A percentile compares a stretch with the other conserved stretches of the same genome.
phyloP scores from a whole-genome alignment of 257 asterid genomes.

The Rubia yunnanensis region DNA sequence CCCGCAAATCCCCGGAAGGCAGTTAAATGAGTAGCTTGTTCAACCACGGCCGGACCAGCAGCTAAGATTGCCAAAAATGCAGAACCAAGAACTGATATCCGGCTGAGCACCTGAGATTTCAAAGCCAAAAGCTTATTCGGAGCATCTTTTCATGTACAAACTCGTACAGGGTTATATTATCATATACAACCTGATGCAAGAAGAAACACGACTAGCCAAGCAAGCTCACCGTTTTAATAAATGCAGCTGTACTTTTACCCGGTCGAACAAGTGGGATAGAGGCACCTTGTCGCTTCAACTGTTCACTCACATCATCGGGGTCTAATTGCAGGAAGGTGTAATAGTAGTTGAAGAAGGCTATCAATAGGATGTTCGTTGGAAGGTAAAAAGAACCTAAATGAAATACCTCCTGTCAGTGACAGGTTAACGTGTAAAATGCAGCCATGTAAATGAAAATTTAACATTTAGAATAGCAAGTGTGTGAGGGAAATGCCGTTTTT shows the following conservation, averaged over 20 bases:
- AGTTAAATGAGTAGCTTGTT: constrained; percentile 88
- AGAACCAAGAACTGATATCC: constrained; percentile 92
- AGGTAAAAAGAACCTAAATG: constrained; percentile 70
- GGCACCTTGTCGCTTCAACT: constrained; percentile 98
- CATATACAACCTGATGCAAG: no score
- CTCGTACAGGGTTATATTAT: no score
- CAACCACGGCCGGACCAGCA: constrained; percentile 90
- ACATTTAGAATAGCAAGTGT: not conserved
- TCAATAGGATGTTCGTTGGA: constrained; percentile 75
- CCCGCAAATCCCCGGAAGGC: constrained; percentile 96
- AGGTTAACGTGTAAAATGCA: constrained; percentile 1
- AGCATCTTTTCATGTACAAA: not conserved
- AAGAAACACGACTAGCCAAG: not conserved
- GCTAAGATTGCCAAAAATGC: constrained; percentile 79
- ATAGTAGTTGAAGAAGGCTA: constrained; percentile 97
- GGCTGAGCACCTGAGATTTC: constrained; percentile 61
- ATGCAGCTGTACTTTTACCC: constrained; percentile 85
- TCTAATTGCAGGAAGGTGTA: constrained; percentile 95
- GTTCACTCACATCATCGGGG: constrained; percentile 97
- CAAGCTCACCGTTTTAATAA: constrained; percentile 59
- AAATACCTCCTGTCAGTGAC: constrained; percentile 2
- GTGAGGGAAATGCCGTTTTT: not conserved
- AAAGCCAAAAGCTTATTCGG: not conserved
- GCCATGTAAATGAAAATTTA: not conserved
- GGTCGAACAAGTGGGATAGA: constrained; percentile 95